Base-by-base conservation (phyloP, 306 rosid genomes). In the Rubus parviflorus region DNA sequence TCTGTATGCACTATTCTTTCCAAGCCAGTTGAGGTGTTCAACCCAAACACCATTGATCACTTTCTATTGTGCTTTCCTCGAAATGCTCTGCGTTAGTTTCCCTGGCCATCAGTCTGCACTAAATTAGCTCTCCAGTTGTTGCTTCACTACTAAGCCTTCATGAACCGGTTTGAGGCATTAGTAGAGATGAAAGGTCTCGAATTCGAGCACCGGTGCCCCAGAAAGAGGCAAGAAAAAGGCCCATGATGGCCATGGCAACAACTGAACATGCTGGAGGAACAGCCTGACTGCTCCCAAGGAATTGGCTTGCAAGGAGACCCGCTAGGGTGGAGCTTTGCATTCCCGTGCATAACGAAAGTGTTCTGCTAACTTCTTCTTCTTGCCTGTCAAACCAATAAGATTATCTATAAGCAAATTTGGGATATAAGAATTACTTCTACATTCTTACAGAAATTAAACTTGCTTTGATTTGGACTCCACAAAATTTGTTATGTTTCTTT, bases 281-380 rank as follows among this genome's bases (percentile, higher is more conserved):
- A 8, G 99, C 97, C 70, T 95, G 99, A 71, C 85, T 95, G 83
- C 89, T 86, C 73, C 97, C 99, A 37, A 95, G 87, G 86, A 95
- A 95, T 74, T 95, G 99, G 14, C 97, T 85, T 25, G 99, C 98
- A n/a, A 95, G 94, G 73, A 95, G 90, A 58, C 99, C 99, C 23
- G 99, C 99, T 75, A 95, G 85, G 41, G 99, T 95, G 46, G 99
- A 92, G 85, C 99, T 95, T 75, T 95, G 99, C 99, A 95, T 95
- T 81, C 99, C 99, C 11, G 96, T 92, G 89, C 99, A 95, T 35
- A 95, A 74, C 16, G 99, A 91, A 77, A 95, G 90, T 8, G 97
- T 92, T 74, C 90, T 83, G 81, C 86, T 86, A 35, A 88, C 97
- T 54, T 73, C 85, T 80, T 95, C 96, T 67, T 88, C 97, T 79